A percentile compares a stretch with the other conserved stretches of the same genome.
phyloP scores from a whole-genome alignment of 352 stramenopile genomes.

The Globisporangium spinosum region DNA sequence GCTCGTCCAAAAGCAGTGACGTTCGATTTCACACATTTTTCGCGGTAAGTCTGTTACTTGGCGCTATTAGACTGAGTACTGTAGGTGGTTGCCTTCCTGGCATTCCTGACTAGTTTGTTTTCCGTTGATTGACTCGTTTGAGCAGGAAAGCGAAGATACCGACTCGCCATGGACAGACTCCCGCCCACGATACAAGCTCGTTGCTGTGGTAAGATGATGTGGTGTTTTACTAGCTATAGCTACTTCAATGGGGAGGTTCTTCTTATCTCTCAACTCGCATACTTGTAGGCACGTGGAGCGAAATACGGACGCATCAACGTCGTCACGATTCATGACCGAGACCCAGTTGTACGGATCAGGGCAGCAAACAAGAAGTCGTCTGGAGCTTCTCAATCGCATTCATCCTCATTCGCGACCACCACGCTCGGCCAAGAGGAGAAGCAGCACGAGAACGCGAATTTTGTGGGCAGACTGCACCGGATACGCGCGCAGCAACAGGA shows the following conservation, averaged over 20 bases:
- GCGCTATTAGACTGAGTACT: too few relatives aligned
- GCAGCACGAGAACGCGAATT: constrained; percentile 31
- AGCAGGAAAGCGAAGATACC: constrained; percentile 32
- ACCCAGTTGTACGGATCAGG: constrained; percentile 37
- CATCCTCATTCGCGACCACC: not conserved
- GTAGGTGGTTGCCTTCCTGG: too few relatives aligned
- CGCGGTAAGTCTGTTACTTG: not conserved
- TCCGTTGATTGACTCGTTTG: not conserved
- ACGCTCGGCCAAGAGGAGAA: constrained; percentile 54
- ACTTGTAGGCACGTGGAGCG: constrained; percentile 5
- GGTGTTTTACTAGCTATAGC: not conserved
- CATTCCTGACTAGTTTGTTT: too few relatives aligned
- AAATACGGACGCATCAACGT: not conserved
- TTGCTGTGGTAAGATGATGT: constrained; percentile 25
- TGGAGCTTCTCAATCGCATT: not conserved
- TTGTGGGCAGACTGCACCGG: constrained; percentile 34
- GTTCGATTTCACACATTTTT: constrained; percentile 49
- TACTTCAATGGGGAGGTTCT: not conserved
- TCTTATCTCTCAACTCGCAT: not conserved
- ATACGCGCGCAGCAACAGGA: constrained; percentile 36
- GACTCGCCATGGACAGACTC: constrained; percentile 39
- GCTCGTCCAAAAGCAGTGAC: constrained; percentile 16
- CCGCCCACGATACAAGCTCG: constrained; percentile 33
- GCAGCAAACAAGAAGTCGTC: constrained; percentile 7
- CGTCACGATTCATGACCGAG: constrained; percentile 36